Percentiles rank a stretch among this genome's conserved stretches.
These are phyloP conservation scores for Sphaerulina vaccinii DNA, from an alignment of 2,329 filamentous ascomycete genomes.

Conservation along the genomic window DNA sequence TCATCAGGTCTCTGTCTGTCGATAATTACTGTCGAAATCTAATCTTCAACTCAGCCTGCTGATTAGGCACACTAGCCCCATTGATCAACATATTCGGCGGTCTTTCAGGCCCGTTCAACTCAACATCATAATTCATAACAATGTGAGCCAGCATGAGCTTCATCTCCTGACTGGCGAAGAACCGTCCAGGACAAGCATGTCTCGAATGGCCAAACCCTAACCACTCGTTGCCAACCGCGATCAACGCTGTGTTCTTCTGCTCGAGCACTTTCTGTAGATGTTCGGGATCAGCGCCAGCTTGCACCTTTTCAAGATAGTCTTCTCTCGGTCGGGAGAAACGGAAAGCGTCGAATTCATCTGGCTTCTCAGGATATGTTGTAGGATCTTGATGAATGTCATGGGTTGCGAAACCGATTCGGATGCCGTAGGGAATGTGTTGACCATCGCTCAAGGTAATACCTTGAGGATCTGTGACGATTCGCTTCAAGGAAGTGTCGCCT, in stretches of 20 bases:
- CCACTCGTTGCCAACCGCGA: conserved; percentile 12
- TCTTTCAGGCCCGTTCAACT: conserved; percentile 20
- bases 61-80: conserved; percentile 14
- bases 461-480: conserved; percentile 26
- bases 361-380: conserved; percentile 24
- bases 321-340: conserved; percentile 26
- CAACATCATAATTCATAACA: conserved; percentile 44
- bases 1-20: neutral
- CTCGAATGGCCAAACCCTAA: conserved; percentile 24
- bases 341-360: conserved; percentile 29
- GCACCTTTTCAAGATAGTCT: conserved; percentile 9
- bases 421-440: conserved; percentile 26
- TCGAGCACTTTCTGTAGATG: conserved; percentile 14
- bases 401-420: conserved; percentile 26
- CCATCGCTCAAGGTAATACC: conserved; percentile 31
- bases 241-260: conserved; percentile 17
- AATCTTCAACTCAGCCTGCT: conserved; percentile 17
- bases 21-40: conserved; percentile 2
- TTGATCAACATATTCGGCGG: conserved; percentile 22
- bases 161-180: conserved; percentile 49
- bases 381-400: conserved; percentile 29
- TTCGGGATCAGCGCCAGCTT: conserved; percentile 1
- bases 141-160: conserved; percentile 47
- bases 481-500: conserved; percentile 21
- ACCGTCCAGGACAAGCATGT: conserved; percentile 39